Base-by-base conservation (phyloP, 176 grass and related monocot species). In the Elymus sibiricus region DNA sequence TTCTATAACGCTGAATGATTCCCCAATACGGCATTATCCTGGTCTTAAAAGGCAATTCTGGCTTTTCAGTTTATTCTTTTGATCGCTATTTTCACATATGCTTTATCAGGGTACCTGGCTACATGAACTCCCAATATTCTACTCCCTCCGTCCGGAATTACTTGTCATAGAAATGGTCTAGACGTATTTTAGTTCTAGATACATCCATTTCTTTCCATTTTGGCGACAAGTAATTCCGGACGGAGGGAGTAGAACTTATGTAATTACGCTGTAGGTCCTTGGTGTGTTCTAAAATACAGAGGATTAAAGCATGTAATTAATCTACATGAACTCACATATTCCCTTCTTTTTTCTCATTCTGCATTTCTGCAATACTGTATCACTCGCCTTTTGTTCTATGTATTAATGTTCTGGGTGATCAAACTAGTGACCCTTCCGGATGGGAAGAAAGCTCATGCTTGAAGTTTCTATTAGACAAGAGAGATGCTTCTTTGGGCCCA, bases 361-460 rank as follows among this genome's bases (percentile, higher is more conserved):
- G 19, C 46, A 51, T 21, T 80, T 55, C 77, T 77, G 6, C 37
- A 63, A 69, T 85, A 12, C 47, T 79, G 22, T 70, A 74, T 85
- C 40, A 73, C 5, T 25, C 42, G 21, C 26, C 22, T 73, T 35
- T 82, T 58, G 4, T 59, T 88, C 51, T 75, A 19, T 80, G 17
- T 81, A 69, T 77, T 88, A 71, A 80, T 28, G 11, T 90, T 26
- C 51, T 47, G 53, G 42, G 78, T 80, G 55, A 32, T 90, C 77
- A 77, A 71, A 80, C 56, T 85, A 98, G 95, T 92, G 95, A 95
- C 82, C 95, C 95, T 68, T 98, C 89, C 89, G 91, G 91, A 84
- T 95, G 87, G 89, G 91, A 93, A 98, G 93, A 95, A 92, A 95
- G 95, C 83, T 98, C 95, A 80, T 95, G 90, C 78, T 91, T 98